Percentiles rank a stretch among this genome's conserved stretches.
phyloP scores from a whole-genome alignment of 495 filamentous ascomycete species.

The Penicillium subrubescens region DNA sequence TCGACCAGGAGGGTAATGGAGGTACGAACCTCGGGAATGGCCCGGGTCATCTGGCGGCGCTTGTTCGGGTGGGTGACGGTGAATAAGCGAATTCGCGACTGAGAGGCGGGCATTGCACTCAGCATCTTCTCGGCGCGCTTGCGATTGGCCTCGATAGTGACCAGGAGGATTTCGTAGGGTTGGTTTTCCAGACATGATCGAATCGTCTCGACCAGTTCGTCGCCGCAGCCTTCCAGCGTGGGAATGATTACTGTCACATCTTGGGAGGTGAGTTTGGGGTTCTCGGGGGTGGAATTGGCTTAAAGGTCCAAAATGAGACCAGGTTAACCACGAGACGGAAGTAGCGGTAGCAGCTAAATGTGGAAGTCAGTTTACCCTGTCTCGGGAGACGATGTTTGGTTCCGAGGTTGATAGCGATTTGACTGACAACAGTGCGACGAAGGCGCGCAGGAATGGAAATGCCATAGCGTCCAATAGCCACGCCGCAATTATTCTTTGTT shows the following conservation, averaged over 20 bases:
- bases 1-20: constrained; percentile 80
- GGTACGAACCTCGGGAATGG: constrained; percentile 74
- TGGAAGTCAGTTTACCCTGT: constrained; percentile 13
- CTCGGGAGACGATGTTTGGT: not conserved
- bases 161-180: constrained; percentile 60
- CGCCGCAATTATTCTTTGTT: not conserved
- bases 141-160: constrained; percentile 66
- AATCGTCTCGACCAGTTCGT: constrained; percentile 61
- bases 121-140: constrained; percentile 56
- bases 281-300: constrained; percentile 63
- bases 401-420: not conserved
- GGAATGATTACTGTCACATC: constrained; percentile 79
- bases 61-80: constrained; percentile 72
- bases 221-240: constrained; percentile 64
- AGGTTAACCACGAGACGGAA: constrained; percentile 66
- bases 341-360: constrained; percentile 61
- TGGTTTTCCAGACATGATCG: constrained; percentile 57
- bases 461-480: constrained; percentile 34
- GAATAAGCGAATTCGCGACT: constrained; percentile 53
- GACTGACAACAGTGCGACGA: constrained; percentile 52
- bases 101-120: constrained; percentile 51
- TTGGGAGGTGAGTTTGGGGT: constrained; percentile 63
- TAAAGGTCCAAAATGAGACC: constrained; percentile 64
- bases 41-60: constrained; percentile 78
- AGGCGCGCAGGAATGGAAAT: constrained; percentile 50